A percentile compares a stretch with the other conserved stretches of the same genome.
These are phyloP conservation scores for Gymnopilus junonius DNA, from an alignment of 768 basidiomycete genomes.

Conservation along the genomic window DNA sequence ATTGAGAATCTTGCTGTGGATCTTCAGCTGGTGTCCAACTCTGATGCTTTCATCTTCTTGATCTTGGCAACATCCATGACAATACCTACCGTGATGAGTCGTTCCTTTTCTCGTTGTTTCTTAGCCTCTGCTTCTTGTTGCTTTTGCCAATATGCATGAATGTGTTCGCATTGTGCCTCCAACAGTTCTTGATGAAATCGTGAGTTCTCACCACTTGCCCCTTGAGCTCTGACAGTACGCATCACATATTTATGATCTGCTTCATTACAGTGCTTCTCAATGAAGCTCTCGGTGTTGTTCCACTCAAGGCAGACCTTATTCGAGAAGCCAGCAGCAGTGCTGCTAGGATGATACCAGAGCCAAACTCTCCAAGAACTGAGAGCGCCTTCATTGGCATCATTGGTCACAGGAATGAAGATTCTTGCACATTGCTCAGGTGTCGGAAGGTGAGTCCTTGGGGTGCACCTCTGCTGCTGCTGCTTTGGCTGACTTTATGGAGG, in stretches of 20 bases:
- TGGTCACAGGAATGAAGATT: conserved; percentile 20
- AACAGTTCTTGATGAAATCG: conserved; percentile 5
- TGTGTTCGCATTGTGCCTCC: conserved; percentile 1
- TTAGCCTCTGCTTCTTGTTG: conserved; percentile 1
- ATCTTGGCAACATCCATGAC: conserved; percentile 5
- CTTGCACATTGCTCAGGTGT: conserved; percentile 13
- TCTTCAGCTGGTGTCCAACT: conserved; percentile 16
- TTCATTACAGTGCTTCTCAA: conserved; percentile 12
- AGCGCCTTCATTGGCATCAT: conserved; percentile 23
- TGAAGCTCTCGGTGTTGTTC: conserved; percentile 22
- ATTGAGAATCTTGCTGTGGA: conserved; percentile 9
- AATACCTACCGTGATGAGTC: conserved; percentile 10
- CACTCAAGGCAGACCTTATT: conserved; percentile 13
- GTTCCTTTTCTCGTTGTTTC: conserved; percentile 6
- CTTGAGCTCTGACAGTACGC: conserved; percentile 11
- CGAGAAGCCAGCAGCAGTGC: conserved; percentile 11
- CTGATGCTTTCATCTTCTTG: conserved; percentile 1
- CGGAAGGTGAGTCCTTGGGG: neutral
- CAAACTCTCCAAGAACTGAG: conserved; percentile 12
- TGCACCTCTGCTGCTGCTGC: neutral
- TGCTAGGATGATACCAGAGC: conserved; percentile 5
- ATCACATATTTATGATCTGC: conserved; percentile 16
- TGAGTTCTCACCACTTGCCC: conserved; percentile 10
- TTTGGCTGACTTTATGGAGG: neutral
- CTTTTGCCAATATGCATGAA: neutral